Conservation (phyloP, 108 stramenopile species). For the Cylindrotheca fusiformis region DNA sequence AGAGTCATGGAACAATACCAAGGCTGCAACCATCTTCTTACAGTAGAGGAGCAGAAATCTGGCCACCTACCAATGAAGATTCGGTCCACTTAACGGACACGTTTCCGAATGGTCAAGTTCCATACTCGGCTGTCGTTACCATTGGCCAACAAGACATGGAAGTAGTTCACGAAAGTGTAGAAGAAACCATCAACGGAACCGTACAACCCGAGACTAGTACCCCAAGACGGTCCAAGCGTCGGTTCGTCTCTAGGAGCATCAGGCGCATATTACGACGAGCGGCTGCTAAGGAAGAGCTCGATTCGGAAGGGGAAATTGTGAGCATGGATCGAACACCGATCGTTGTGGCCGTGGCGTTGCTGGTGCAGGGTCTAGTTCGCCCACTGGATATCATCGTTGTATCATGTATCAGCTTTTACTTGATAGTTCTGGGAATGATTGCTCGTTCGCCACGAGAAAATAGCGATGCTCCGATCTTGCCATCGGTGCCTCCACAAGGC, state of each 20-base stretch:
- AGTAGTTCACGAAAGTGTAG: constrained; percentile 1
- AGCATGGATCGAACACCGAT: constrained; percentile 28
- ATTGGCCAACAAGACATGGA: constrained; percentile 14
- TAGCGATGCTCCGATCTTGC: constrained; percentile 39
- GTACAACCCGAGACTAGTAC: background rate
- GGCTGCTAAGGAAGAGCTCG: constrained; percentile 34
- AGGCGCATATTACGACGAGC: constrained; percentile 38
- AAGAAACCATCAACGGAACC: background rate
- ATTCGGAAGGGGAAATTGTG: constrained; percentile 12
- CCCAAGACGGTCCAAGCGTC: background rate
- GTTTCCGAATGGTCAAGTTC: constrained; percentile 65
- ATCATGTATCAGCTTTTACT: constrained; percentile 32
- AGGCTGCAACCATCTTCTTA: constrained; percentile 20
- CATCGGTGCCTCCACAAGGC: constrained; percentile 62
- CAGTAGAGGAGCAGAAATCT: constrained; percentile 71
- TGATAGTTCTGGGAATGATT: constrained; percentile 29
- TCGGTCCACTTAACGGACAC: constrained; percentile 47
- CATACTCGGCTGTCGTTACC: constrained; percentile 22
- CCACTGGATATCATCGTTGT: constrained; percentile 37
- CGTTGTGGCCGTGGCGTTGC: constrained; percentile 29
- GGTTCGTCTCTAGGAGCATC: constrained; percentile 13
- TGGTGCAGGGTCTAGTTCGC: constrained; percentile 38
- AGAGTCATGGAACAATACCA: too few species aligned
- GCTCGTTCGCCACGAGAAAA: constrained; percentile 20
- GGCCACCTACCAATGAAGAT: constrained; percentile 69